Percentiles rank a stretch among this genome's conserved stretches.
phyloP scores from a whole-genome alignment of 2,329 filamentous ascomycete species.

The Myriosclerotinia curreyana region DNA sequence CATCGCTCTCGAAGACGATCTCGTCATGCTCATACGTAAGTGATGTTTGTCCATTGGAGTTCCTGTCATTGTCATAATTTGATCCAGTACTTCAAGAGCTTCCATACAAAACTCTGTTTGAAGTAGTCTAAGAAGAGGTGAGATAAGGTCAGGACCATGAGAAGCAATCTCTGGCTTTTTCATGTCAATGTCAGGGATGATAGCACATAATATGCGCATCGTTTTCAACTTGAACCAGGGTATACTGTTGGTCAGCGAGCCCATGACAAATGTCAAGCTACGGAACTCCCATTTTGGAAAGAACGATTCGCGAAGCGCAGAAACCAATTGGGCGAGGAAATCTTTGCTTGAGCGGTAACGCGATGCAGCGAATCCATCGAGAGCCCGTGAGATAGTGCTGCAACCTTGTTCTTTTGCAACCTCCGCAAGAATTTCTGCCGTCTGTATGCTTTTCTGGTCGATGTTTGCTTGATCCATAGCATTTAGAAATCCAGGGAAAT shows the following conservation, averaged over 20 bases:
- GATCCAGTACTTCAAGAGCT: constrained; percentile 85
- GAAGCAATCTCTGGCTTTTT: constrained; percentile 82
- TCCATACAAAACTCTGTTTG: constrained; percentile 94
- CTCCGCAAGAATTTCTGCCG: constrained; percentile 66
- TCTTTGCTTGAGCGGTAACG: constrained; percentile 68
- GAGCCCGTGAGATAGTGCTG: constrained; percentile 61
- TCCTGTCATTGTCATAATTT: constrained; percentile 90
- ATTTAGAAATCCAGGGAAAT: constrained; percentile 80
- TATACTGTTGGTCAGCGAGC: constrained; percentile 81
- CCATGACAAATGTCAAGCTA: constrained; percentile 85
- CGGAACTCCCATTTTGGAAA: constrained; percentile 80
- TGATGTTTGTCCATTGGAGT: constrained; percentile 93
- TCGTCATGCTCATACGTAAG: constrained; percentile 96
- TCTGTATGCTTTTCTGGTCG: constrained; percentile 55
- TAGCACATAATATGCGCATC: constrained; percentile 81
- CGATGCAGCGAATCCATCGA: constrained; percentile 67
- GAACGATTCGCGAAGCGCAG: constrained; percentile 72
- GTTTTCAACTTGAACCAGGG: constrained; percentile 91
- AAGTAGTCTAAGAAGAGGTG: constrained; percentile 80
- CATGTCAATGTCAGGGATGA: constrained; percentile 92
- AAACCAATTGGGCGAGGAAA: constrained; percentile 71
- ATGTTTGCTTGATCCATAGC: constrained; percentile 66
- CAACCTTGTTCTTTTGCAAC: constrained; percentile 73
- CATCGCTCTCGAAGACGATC: constrained; percentile 77
- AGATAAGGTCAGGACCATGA: constrained; percentile 92